Base-by-base conservation (phyloP, 352 stramenopile species). In the Pythium phragmiticola region DNA sequence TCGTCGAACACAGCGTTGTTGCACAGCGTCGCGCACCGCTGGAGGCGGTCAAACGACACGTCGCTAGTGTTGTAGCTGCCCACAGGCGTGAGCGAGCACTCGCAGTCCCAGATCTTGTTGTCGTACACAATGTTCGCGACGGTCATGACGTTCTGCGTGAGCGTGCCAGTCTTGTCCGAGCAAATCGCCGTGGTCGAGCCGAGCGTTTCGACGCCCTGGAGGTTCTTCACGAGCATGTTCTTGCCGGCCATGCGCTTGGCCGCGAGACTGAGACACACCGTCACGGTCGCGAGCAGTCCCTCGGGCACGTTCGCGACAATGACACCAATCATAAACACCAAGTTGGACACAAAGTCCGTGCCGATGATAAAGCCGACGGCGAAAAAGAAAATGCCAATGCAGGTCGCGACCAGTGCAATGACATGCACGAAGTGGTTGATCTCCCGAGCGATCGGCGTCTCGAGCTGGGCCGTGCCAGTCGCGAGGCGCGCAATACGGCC, bases 171-270 rank as follows among this genome's bases (percentile, higher is more conserved):
- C 73, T 97, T 97, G 74, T 98, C 92, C 11, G 82, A 94, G 73
- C 87, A 97, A 66, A 99, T 98, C 65, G 82, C 94, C 21, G 80
- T 96, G 4, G 89, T 97, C 5, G 87, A 97, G 8, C 92, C 93
- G 7, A 98, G 73, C 11, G 91, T 98, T 74, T 98, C 91, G 14
- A 98, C 88, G 51, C 84, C 85, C 64, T 98, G 84, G 30, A 98
- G 74, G 61, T 97, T 96, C 78, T 98, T 98, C n/a, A 98, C 92
- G 16, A 98, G 73, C 57, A 98, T 91, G 57, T 88, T 92, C 73
- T 97, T 97, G 39, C 74, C 72, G 2, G 80, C 82, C 91, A 98
- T 98, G 23, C 89, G 78, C 19, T 89, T 89, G 2, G 92, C 93
- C 34, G 92, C 92, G 11, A 98, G 69, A 69, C 88, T 97, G n/a